Conservation (phyloP, 192 early-diverging fungal species). For the Powellomyces hirtus region DNA sequence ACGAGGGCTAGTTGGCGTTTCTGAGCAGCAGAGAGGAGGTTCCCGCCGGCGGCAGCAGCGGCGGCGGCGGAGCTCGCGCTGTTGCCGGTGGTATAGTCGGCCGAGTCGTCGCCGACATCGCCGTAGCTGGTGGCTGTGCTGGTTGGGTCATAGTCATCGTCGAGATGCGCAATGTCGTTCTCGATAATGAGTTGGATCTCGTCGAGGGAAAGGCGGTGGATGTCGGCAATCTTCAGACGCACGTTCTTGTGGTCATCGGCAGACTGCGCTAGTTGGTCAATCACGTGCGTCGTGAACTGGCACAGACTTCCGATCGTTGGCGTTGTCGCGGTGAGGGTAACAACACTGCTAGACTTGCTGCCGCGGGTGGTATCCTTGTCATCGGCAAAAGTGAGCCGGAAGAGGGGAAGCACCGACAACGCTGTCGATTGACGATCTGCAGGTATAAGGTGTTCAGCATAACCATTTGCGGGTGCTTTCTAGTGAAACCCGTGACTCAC, state of each 20-base stretch:
- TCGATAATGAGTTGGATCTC: slow-evolving; percentile 37
- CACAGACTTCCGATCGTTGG: slow-evolving; percentile 19
- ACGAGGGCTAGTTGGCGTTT: slow-evolving; percentile 15
- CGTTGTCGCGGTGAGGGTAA: neutral
- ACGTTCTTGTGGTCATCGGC: slow-evolving; percentile 29
- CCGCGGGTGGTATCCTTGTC: neutral
- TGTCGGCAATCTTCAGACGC: slow-evolving; percentile 36
- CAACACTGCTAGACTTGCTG: neutral
- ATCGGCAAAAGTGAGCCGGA: neutral
- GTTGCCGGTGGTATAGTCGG: neutral
- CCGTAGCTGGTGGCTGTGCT: neutral
- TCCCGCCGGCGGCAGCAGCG: no score
- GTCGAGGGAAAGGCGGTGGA: slow-evolving; percentile 44
- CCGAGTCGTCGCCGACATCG: neutral
- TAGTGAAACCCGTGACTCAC: neutral
- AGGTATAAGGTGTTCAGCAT: neutral
- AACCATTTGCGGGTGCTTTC: neutral
- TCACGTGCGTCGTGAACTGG: slow-evolving; percentile 38
- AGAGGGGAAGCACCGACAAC: neutral
- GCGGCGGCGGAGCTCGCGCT: neutral
- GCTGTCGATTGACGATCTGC: no score
- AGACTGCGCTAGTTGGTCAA: slow-evolving; percentile 19
- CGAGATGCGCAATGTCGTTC: neutral
- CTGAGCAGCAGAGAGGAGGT: slow-evolving; percentile 18
- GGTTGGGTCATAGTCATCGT: neutral